phyloP scores from a whole-genome alignment of 441 rosid genomes.

The Eutrema salsugineum region DNA sequence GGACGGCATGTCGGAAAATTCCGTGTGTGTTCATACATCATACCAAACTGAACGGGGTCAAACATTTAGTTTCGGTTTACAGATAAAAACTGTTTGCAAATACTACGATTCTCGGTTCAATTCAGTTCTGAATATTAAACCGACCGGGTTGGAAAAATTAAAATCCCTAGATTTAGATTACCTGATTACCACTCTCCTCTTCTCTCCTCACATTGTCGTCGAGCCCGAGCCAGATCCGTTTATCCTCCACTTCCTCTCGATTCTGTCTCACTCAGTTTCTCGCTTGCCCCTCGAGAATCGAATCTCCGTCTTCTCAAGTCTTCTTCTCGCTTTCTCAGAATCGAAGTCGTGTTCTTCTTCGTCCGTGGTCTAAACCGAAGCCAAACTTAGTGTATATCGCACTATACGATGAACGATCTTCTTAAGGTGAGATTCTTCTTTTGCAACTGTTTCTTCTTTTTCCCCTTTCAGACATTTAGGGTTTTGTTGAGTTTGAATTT shows the following conservation, averaged over 20 bases:
- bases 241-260: conserved; percentile 13
- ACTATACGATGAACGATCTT: conserved; percentile 33
- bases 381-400: background rate
- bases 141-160: background rate
- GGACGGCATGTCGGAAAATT: conserved; percentile 27
- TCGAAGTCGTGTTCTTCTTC: background rate
- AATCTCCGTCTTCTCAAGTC: background rate
- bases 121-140: background rate
- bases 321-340: background rate
- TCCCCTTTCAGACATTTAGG: background rate
- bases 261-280: conserved; percentile 12
- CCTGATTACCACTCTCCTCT: background rate
- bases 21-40: background rate
- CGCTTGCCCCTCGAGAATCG: background rate
- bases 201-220: background rate
- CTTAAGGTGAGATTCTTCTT: conserved; percentile 21
- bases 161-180: conserved; percentile 14
- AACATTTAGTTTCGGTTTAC: background rate
- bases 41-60: conserved; percentile 10
- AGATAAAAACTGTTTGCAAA: background rate
- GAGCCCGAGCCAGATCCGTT: conserved; percentile 22
- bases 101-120: background rate
- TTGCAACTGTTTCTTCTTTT: background rate
- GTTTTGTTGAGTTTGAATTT: background rate
- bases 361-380: background rate